Conservation (phyloP, 148 eudicot species). For the Nyssa sinensis region DNA sequence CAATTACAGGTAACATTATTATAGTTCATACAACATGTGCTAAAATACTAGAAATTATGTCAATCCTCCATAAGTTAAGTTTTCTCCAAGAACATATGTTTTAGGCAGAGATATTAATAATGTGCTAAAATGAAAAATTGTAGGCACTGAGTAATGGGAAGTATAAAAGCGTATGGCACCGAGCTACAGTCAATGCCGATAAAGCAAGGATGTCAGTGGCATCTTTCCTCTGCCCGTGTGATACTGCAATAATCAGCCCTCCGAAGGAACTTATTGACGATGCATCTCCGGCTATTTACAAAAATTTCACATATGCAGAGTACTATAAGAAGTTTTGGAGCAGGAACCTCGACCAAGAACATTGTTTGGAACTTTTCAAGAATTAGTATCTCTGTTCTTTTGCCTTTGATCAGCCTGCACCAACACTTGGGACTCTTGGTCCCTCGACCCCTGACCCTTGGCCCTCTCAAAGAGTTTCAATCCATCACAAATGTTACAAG, state of each 20-base stretch:
- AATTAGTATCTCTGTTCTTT: slow-evolving; percentile 20
- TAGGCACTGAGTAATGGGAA: slow-evolving; percentile 83
- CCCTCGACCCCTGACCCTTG: too few relatives aligned
- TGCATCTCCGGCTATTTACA: slow-evolving; percentile 50
- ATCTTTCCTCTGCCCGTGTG: slow-evolving; percentile 71
- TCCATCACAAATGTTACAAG: too few relatives aligned
- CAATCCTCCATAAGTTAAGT: too few relatives aligned
- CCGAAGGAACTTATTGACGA: slow-evolving; percentile 45
- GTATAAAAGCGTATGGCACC: slow-evolving; percentile 87
- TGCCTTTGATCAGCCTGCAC: too few relatives aligned
- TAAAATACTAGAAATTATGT: too few relatives aligned
- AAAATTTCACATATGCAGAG: slow-evolving; percentile 64
- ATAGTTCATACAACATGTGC: too few relatives aligned
- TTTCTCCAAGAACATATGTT: too few relatives aligned
- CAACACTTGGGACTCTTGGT: too few relatives aligned
- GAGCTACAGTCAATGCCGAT: slow-evolving; percentile 68
- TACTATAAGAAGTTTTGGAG: slow-evolving; percentile 86
- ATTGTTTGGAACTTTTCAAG: slow-evolving; percentile 76
- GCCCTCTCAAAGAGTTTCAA: too few relatives aligned
- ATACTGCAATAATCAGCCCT: slow-evolving; percentile 62
- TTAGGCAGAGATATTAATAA: too few relatives aligned
- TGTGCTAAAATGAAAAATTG: not conserved
- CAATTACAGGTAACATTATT: slow-evolving; percentile 76
- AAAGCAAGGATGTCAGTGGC: slow-evolving; percentile 74
- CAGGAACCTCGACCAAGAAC: slow-evolving; percentile 65